Evolutionary conservation across 345 rosid genomes (phyloP).

Genomic region (Eucalyptus brandiana): DNA sequence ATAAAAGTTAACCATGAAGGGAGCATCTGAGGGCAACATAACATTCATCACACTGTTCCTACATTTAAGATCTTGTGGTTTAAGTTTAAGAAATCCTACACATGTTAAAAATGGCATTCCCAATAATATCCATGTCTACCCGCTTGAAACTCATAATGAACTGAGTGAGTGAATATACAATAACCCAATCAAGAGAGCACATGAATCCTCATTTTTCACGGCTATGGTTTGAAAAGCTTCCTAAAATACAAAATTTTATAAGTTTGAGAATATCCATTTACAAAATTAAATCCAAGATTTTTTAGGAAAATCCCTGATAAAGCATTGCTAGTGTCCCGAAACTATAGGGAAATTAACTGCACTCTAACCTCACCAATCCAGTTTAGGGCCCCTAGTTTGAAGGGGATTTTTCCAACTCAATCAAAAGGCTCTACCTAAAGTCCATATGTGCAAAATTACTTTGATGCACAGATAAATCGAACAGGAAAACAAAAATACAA

Average conservation of each 20-base stretch:
- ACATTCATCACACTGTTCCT: neutral
- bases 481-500: neutral
- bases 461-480: neutral
- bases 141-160: neutral
- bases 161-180: neutral
- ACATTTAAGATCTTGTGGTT: neutral
- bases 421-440: neutral
- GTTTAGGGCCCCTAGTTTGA: neutral
- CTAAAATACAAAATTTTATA: neutral
- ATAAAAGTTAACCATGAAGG: neutral
- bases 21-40: neutral
- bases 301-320: neutral
- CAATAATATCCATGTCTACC: neutral
- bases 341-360: neutral
- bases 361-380: neutral
- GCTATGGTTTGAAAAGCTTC: neutral
- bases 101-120: neutral
- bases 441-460: neutral
- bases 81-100: neutral
- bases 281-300: neutral
- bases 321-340: neutral
- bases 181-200: neutral
- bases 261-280: neutral
- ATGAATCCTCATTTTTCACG: neutral
- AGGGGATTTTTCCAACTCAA: neutral